phyloP scores from a whole-genome alignment of 139 green algal genomes.

The Chlorella sp. region DNA sequence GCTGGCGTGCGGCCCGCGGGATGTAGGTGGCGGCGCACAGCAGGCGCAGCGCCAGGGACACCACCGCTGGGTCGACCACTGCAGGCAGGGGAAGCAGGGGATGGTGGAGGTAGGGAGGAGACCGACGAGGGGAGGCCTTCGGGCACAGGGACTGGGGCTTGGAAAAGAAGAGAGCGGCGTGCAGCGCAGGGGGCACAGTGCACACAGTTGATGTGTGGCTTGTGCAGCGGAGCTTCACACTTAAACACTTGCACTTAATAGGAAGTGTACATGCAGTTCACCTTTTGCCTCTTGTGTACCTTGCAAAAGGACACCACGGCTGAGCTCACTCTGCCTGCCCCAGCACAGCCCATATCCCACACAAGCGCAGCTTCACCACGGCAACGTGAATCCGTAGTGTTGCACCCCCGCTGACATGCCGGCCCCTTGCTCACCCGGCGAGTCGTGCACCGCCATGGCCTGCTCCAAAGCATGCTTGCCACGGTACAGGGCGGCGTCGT shows the following conservation, averaged over 20 bases:
- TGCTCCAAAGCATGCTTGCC: conserved; percentile 52
- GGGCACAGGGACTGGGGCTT: no score
- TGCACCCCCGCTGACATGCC: no score
- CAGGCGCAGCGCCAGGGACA: conserved; percentile 29
- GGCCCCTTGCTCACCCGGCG: neutral
- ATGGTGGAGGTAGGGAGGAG: neutral
- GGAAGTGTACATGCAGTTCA: no score
- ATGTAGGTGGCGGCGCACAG: conserved; percentile 40
- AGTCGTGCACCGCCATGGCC: conserved; percentile 56
- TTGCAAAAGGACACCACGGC: no score
- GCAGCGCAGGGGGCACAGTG: no score
- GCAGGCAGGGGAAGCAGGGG: neutral
- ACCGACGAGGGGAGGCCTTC: neutral
- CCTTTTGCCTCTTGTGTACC: no score
- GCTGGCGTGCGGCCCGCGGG: conserved; percentile 38
- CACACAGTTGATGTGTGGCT: no score
- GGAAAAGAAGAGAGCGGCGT: no score
- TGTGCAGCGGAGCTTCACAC: no score
- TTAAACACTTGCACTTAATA: no score
- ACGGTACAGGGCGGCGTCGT: conserved; percentile 46
- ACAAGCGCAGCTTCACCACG: neutral
- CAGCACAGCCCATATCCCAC: neutral
- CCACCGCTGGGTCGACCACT: conserved; percentile 28
- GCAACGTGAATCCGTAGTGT: neutral
- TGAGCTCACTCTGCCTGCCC: no score